Evolutionary conservation across 768 basidiomycete genomes (phyloP).

Genomic region (Lactarius hatsudake): DNA sequence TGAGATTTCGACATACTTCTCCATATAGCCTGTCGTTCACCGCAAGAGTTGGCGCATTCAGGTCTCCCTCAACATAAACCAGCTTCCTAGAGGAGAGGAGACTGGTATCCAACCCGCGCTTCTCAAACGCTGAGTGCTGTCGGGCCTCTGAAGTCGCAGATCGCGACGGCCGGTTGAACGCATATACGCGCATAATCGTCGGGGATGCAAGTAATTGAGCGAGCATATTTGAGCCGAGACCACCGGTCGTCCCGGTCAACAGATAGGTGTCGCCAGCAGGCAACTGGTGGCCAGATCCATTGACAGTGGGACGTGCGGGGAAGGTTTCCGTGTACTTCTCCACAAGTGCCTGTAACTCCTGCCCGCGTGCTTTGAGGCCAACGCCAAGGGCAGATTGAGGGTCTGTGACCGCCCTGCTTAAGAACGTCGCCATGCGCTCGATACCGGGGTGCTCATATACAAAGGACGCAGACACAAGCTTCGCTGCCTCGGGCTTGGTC

Average conservation of each 20-base stretch:
- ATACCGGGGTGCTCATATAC: slow-evolving; percentile 31
- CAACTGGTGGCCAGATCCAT: background rate
- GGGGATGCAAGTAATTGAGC: slow-evolving; percentile 23
- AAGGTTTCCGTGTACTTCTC: slow-evolving; percentile 29
- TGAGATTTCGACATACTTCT: slow-evolving; percentile 15
- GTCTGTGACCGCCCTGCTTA: slow-evolving; percentile 15
- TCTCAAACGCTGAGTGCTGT: slow-evolving; percentile 23
- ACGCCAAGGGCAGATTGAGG: slow-evolving; percentile 5
- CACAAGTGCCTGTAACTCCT: slow-evolving; percentile 28
- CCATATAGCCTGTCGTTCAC: slow-evolving; percentile 17
- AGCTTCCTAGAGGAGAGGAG: slow-evolving; percentile 28
- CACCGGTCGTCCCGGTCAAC: slow-evolving; percentile 31
- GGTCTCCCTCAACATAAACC: slow-evolving; percentile 29
- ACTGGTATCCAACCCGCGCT: slow-evolving; percentile 26
- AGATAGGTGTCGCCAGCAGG: slow-evolving; percentile 20
- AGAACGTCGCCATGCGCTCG: slow-evolving; percentile 22
- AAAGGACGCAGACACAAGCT: slow-evolving; percentile 26
- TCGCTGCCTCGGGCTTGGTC: slow-evolving; percentile 18
- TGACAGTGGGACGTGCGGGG: slow-evolving; percentile 13
- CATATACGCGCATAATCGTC: slow-evolving; percentile 27
- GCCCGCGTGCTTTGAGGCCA: slow-evolving; percentile 12
- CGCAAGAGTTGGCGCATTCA: slow-evolving; percentile 18
- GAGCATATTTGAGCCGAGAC: slow-evolving; percentile 30
- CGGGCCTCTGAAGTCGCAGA: slow-evolving; percentile 17
- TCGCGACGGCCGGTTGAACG: slow-evolving; percentile 28